Evolutionary conservation across 2,329 filamentous ascomycete species (phyloP), one percentile per base, ranked within the genome.

Genomic region (Penicillium decumbens): DNA sequence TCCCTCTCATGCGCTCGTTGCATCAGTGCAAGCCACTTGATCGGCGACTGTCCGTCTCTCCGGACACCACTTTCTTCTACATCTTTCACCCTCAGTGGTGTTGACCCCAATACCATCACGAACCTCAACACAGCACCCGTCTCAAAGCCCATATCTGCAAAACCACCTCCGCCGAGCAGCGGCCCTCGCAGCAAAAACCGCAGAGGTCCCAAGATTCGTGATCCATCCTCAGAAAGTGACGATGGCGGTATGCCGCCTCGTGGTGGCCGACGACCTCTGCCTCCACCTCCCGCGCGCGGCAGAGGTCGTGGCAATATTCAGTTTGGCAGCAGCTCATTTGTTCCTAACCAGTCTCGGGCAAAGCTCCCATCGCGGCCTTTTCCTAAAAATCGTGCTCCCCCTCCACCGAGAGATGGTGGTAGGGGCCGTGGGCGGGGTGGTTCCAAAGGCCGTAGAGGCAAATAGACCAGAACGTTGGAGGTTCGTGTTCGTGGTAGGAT

Each of bases 1-100:
- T 75, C 72, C 28, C 64, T 76, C 30, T 75, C 69, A 28, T 76
- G 74, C 56, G 66, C 69, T 27, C 61, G 69, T 46, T 76, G 74
- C 58, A 65, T 66, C 28, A 75, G 72, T 57, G 66, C 65, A 43
- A 63, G 62, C 20, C 74, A 76, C 58, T 60, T 76, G 4, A 58
- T 74, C 6, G 73, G 73, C 7, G 73, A 76, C 50, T 76, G 74
- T 44, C 72, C 72, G 10, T 61, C 61, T 9, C 61, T 67, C 0
- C 44, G 47, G 7, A n/a, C 57, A 61, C 9, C 54, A 64, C 39
- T 53, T 50, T 7, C 67, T 68, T 20, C 20, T 3, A 67, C 67
- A 6, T 68, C 67, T 12, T 76, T 72, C 58, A 71, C 70, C 6
- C 57, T 75, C 18, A 67, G 64, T 49, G 62, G 62, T 4, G 62